phyloP scores from a whole-genome alignment of 805 yeast species.

The Teunomyces atbi region DNA sequence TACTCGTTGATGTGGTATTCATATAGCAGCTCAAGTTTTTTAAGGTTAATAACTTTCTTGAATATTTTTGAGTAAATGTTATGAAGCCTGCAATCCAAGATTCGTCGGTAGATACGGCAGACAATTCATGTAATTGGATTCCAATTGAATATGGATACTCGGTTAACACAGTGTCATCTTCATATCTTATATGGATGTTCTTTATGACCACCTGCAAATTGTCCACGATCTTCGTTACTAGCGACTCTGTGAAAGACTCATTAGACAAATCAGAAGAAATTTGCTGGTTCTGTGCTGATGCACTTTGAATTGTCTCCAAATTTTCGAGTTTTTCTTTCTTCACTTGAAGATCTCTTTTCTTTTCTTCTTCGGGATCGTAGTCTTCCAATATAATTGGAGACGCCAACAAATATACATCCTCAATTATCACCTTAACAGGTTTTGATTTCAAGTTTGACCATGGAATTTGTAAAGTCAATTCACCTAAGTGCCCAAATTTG shows the following conservation, averaged over 20 bases:
- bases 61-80: constrained; percentile 59
- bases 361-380: constrained; percentile 55
- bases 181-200: constrained; percentile 89
- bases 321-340: constrained; percentile 65
- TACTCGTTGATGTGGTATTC: constrained; percentile 57
- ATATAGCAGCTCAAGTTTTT: constrained; percentile 77
- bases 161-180: constrained; percentile 72
- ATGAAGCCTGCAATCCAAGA: constrained; percentile 85
- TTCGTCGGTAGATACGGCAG: constrained; percentile 87
- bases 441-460: constrained; percentile 93
- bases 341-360: constrained; percentile 57
- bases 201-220: constrained; percentile 88
- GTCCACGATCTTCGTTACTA: constrained; percentile 87
- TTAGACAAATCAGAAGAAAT: constrained; percentile 45
- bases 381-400: constrained; percentile 64
- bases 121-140: constrained; percentile 74
- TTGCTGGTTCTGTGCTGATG: constrained; percentile 30
- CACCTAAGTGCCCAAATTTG: constrained; percentile 85
- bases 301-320: constrained; percentile 61
- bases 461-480: constrained; percentile 86
- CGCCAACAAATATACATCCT: constrained; percentile 82
- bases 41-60: constrained; percentile 76
- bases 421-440: constrained; percentile 85
- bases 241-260: constrained; percentile 82
- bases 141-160: constrained; percentile 81